Percentiles rank a stretch among this genome's conserved stretches.
These are phyloP conservation scores for Penicillium verhagenii DNA, from an alignment of 495 filamentous ascomycete species.

Conservation along the genomic window DNA sequence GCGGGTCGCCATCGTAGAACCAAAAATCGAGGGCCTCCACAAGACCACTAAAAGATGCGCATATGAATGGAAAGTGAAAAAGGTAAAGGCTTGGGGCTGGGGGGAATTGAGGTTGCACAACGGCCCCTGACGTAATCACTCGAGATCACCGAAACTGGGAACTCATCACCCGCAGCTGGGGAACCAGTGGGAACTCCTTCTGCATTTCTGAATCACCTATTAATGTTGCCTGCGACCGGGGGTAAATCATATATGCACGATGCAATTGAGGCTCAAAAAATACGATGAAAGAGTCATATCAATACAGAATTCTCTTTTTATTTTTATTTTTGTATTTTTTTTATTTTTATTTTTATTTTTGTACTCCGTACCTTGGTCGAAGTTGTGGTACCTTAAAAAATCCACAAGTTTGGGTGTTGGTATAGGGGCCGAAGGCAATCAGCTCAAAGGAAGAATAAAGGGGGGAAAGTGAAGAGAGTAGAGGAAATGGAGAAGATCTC, in stretches of 20 bases:
- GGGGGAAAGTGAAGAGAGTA: background rate
- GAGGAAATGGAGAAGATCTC: background rate
- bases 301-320: background rate
- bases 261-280: background rate
- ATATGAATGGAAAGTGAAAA: background rate
- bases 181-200: no score
- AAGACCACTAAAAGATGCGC: conserved; percentile 12
- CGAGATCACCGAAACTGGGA: background rate
- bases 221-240: background rate
- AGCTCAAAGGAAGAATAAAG: background rate
- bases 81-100: background rate
- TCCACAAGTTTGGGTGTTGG: background rate
- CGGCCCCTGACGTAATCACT: conserved; percentile 7
- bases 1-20: conserved; percentile 3
- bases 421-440: background rate
- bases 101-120: background rate
- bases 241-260: background rate
- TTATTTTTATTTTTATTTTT: no score
- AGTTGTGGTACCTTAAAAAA: background rate
- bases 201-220: no score
- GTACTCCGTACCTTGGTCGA: background rate
- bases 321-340: no score
- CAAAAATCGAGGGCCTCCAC: background rate
- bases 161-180: background rate
- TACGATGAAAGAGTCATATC: background rate